A percentile compares a stretch with the other conserved stretches of the same genome.
Evolutionary conservation across 352 stramenopile genomes (phyloP).

Genomic region (Thalassiosira sp.): DNA sequence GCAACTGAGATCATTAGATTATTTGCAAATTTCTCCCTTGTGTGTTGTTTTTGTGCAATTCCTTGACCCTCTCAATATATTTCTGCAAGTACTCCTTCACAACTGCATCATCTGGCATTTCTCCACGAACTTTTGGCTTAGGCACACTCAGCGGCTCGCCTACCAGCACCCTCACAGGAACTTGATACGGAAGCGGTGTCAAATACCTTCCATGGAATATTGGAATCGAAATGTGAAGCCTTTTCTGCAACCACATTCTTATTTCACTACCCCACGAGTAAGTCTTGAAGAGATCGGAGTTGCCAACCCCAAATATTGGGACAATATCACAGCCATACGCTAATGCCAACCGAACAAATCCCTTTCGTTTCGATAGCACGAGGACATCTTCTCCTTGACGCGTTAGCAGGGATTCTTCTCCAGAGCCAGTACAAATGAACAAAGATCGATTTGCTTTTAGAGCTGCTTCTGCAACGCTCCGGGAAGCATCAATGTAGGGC

Average conservation of each 20-base stretch:
- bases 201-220: slow-evolving; percentile 61
- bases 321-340: slow-evolving; percentile 48
- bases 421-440: slow-evolving; percentile 58
- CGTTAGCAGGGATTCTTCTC: slow-evolving; percentile 62
- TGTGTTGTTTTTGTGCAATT: slow-evolving; percentile 55
- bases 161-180: slow-evolving; percentile 49
- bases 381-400: slow-evolving; percentile 48
- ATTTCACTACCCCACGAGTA: slow-evolving; percentile 9
- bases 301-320: slow-evolving; percentile 60
- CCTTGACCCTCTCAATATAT: slow-evolving; percentile 59
- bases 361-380: slow-evolving; percentile 62
- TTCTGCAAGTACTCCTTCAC: slow-evolving; percentile 60
- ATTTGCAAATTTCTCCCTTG: slow-evolving; percentile 24
- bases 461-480: slow-evolving; percentile 31
- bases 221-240: slow-evolving; percentile 51
- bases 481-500: slow-evolving; percentile 61
- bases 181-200: slow-evolving; percentile 52
- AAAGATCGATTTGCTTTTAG: slow-evolving; percentile 43
- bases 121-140: slow-evolving; percentile 28
- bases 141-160: slow-evolving; percentile 52
- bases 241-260: slow-evolving; percentile 55
- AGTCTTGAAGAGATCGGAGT: slow-evolving; percentile 49
- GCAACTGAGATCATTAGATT: too few species aligned
- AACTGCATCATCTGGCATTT: slow-evolving; percentile 47
- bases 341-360: slow-evolving; percentile 66